Percentiles rank a stretch among this genome's conserved stretches.
Conservation (phyloP, 257 asterid genomes). For the Nicotiana otophora region DNA sequence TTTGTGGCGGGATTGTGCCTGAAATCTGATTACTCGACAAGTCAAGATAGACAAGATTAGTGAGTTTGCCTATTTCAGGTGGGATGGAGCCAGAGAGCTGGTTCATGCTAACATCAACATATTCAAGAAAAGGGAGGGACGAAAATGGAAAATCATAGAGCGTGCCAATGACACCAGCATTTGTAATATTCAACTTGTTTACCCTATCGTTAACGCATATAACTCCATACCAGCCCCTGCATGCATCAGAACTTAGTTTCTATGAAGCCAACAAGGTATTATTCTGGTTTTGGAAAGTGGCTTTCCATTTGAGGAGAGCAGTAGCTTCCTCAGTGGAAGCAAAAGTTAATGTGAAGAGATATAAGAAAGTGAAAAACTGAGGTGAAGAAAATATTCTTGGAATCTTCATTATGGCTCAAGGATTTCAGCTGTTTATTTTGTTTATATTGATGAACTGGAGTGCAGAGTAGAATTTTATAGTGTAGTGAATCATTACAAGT, state of each 20-base stretch:
- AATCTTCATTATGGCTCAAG: not conserved
- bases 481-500: no score
- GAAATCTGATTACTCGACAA: conserved; percentile 9
- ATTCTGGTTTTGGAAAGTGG: not conserved
- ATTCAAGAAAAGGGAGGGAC: conserved; percentile 18
- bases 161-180: conserved; percentile 1
- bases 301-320: conserved; percentile 19
- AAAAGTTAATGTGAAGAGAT: not conserved
- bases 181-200: conserved; percentile 5
- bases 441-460: not conserved
- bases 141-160: conserved; percentile 22
- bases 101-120: conserved; percentile 16
- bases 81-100: conserved; percentile 12
- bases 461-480: not conserved
- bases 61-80: not conserved
- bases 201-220: conserved; percentile 9
- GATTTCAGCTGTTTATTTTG: not conserved
- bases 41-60: not conserved
- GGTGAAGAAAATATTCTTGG: not conserved
- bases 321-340: conserved; percentile 13
- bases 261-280: conserved; percentile 13
- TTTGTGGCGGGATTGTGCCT: conserved; percentile 10
- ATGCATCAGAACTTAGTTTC: conserved; percentile 2
- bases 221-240: conserved; percentile 22
- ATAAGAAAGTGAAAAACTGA: not conserved